Evolutionary conservation across 768 basidiomycete species (phyloP), one percentile per base, ranked within the genome.

Genomic region (Lactarius psammicola): DNA sequence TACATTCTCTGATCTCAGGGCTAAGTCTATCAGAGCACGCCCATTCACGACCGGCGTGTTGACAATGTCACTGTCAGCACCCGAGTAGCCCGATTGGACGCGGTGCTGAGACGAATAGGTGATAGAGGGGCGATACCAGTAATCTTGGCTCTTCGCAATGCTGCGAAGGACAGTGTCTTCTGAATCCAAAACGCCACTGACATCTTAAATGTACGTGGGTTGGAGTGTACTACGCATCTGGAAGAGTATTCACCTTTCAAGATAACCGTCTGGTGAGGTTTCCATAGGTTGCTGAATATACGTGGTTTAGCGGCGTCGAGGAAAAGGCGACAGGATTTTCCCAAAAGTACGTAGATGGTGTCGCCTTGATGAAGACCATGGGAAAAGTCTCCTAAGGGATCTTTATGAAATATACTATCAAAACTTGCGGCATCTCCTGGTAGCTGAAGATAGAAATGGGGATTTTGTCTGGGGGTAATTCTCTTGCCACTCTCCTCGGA

Each of bases 231-330:
- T 15, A 11, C n/a, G n/a, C 1, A 11, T n/a, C 10, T 13, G 7
- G 10, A 7, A 26, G 11, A 26, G 23, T 20, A 38, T 38, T 33
- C 36, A 61, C 60, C 60, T 51, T 64, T 64, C 33, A 64, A 38
- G 36, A 64, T 59, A 30, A 64, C 34, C 9, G 28, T 40, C 28
- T 40, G 4, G 2, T 23, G 28, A 11, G 63, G 63, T 26, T 59
- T 53, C 63, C 63, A 64, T 23, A 64, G 9, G 8, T 64, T 64
- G 4, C 58, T 49, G n/a, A n/a, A 46, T 20, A 31, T 30, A 9
- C 28, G 40, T 20, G 28, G 58, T n/a, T n/a, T 11, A n/a, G 44
- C 13, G 5, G 2, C 44, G 33, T 60, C 31, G 28, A 60, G 46
- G 26, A 33, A 51, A n/a, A 60, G 33, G 20, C 46, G 59, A n/a